phyloP scores from a whole-genome alignment of 331 rosid genomes.

The Malus hybrid region DNA sequence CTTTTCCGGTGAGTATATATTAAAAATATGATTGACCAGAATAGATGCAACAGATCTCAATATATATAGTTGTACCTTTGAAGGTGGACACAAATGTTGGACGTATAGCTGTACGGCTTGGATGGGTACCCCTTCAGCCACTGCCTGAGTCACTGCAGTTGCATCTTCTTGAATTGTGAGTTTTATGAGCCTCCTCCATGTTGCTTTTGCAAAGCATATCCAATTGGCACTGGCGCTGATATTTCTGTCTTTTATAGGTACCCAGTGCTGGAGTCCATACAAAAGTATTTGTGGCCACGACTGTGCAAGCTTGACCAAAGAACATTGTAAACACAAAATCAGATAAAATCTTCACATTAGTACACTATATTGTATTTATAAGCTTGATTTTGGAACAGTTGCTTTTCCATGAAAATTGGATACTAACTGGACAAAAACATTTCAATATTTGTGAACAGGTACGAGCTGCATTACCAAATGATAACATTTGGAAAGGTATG shows the following conservation, averaged over 20 bases:
- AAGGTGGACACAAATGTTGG: conserved; percentile 99
- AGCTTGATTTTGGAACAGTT: not conserved
- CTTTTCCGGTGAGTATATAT: conserved; percentile 82
- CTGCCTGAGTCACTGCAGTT: conserved; percentile 97
- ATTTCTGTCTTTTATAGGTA: conserved; percentile 52
- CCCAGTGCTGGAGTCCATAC: conserved; percentile 92
- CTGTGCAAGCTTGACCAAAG: conserved; percentile 97
- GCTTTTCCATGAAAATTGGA: not conserved
- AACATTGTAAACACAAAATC: conserved; percentile 56
- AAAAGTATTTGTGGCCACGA: conserved; percentile 97
- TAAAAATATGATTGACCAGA: conserved; percentile 4
- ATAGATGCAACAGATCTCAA: conserved; percentile 18
- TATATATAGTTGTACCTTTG: conserved; percentile 10
- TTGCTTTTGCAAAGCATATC: conserved; percentile 1
- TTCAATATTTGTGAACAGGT: conserved; percentile 51
- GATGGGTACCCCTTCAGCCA: conserved; percentile 99
- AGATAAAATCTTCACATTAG: not conserved
- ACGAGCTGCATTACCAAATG: conserved; percentile 97
- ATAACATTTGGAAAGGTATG: conserved; percentile 98
- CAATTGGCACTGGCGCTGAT: conserved; percentile 22
- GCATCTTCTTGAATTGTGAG: conserved; percentile 98
- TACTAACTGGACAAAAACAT: not conserved
- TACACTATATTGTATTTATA: not conserved
- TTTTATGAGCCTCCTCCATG: conserved; percentile 9
- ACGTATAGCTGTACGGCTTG: conserved; percentile 94